These are phyloP conservation scores for Botryotinia globosa DNA, from an alignment of 2,329 filamentous ascomycete genomes.

Conservation along the genomic window DNA sequence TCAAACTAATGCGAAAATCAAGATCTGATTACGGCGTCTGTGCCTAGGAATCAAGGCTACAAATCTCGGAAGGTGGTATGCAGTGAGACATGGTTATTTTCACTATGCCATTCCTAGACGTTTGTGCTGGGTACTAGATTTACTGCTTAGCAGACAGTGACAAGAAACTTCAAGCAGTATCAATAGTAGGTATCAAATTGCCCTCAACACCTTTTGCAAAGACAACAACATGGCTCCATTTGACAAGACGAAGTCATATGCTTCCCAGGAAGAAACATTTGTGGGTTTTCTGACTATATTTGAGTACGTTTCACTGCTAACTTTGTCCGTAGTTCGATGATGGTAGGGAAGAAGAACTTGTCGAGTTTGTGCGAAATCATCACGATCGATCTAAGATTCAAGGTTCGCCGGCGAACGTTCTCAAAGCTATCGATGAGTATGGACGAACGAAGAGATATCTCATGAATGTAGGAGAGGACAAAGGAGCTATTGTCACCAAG, in stretches of 20 bases:
- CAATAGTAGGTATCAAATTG: not conserved
- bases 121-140: not conserved
- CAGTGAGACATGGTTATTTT: not conserved
- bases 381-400: conserved; percentile 61
- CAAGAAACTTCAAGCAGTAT: not conserved
- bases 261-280: conserved; percentile 31
- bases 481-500: conserved; percentile 67
- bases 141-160: not conserved
- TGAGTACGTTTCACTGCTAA: not conserved
- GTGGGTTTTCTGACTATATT: conserved; percentile 21
- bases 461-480: conserved; percentile 77
- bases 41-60: conserved; percentile 2
- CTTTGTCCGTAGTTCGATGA: conserved; percentile 54
- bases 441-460: conserved; percentile 64
- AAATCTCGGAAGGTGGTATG: not conserved
- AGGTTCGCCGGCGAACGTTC: conserved; percentile 60
- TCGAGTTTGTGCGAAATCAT: conserved; percentile 65
- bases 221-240: conserved; percentile 27
- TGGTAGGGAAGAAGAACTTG: conserved; percentile 69
- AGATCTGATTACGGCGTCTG: not conserved
- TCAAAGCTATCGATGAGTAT: conserved; percentile 70
- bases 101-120: not conserved
- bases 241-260: conserved; percentile 31
- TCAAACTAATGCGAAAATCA: conserved; percentile 7
- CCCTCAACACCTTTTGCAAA: not conserved